A percentile compares a stretch with the other conserved stretches of the same genome.
Conservation (phyloP, 768 basidiomycete genomes). For the Exidia glandulosa region DNA sequence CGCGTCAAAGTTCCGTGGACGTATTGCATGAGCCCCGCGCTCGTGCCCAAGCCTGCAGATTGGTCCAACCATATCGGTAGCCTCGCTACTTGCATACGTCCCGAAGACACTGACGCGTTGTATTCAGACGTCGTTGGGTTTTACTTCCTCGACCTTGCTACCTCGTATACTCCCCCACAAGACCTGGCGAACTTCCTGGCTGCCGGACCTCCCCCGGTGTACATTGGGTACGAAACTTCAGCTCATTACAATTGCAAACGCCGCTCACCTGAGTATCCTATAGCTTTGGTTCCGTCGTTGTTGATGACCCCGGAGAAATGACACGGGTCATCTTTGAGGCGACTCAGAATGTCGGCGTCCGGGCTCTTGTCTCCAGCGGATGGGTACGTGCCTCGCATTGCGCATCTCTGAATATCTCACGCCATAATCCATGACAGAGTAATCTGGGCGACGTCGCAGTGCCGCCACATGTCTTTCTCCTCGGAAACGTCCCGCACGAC, state of each 20-base stretch:
- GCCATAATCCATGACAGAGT: too few relatives aligned
- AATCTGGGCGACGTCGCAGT: slow-evolving; percentile 41
- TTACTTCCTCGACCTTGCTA: slow-evolving; percentile 46
- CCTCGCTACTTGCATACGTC: not conserved
- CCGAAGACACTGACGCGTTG: not conserved
- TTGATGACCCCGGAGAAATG: slow-evolving; percentile 42
- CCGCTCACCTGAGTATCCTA: not conserved
- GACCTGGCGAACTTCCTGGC: slow-evolving; percentile 39
- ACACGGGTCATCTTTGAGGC: slow-evolving; percentile 52
- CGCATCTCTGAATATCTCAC: too few relatives aligned
- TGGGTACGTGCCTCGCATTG: too few relatives aligned
- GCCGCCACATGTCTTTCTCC: slow-evolving; percentile 46
- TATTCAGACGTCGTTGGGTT: slow-evolving; percentile 18
- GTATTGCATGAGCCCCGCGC: slow-evolving; percentile 47
- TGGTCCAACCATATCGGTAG: slow-evolving; percentile 53
- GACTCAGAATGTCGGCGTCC: slow-evolving; percentile 39
- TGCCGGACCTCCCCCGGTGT: slow-evolving; percentile 41
- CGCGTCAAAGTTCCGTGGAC: slow-evolving; percentile 48
- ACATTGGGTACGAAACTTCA: slow-evolving; percentile 43
- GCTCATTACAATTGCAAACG: too few relatives aligned
- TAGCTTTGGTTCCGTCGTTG: slow-evolving; percentile 53
- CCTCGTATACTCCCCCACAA: slow-evolving; percentile 32
- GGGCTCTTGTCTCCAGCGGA: slow-evolving; percentile 53
- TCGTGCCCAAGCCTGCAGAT: slow-evolving; percentile 50
- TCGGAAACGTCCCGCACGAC: slow-evolving; percentile 57